Evolutionary conservation across 2,329 filamentous ascomycete species (phyloP), one percentile per base, ranked within the genome.

Genomic region (Aspergillus calidoustus): DNA sequence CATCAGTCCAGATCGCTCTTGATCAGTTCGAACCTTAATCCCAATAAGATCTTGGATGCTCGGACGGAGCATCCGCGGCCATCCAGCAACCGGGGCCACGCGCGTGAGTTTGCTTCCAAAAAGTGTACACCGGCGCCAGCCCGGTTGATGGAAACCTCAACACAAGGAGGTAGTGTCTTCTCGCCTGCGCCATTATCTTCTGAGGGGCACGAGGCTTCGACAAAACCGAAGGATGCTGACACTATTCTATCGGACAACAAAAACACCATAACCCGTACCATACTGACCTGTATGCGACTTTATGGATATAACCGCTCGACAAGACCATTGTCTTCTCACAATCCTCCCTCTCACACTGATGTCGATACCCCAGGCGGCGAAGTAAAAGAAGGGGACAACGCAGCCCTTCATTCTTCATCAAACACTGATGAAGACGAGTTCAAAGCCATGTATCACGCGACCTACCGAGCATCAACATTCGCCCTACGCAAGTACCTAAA

Each of bases 401-500:
- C 38, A 31, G 48, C 43, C 11, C 41, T 65, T 2, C 57, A 59
- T n/a, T 61, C 64, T 1, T 59, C 60, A 22, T 43, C 64, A 7
- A 61, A 56, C 7, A 63, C 68, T 0, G 75, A 77, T 25, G 77
- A 80, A 52, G 76, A 79, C 46, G 77, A 78, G 13, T 80, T 80
- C 58, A 80, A 79, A 53, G 62, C 72, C 17, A 78, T 80, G 76
- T 80, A 80, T 56, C 77, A 80, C 62, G 76, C 77, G 13, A 79
- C 77, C 4, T 80, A 80, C 63, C 76, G 77, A 50, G 77, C 78
- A 30, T 74, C 78, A 5, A 76, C 72, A 7, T 80, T 80, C 71
- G 77, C 77, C 22, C 64, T 80, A n/a, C 73, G 78, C 17, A 75
- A 71, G 57, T 79, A 77, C 57, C 57, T 80, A 52, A 79, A 73